Evolutionary conservation across 495 filamentous ascomycete species (phyloP).

Genomic region (Penicillium ucsense): DNA sequence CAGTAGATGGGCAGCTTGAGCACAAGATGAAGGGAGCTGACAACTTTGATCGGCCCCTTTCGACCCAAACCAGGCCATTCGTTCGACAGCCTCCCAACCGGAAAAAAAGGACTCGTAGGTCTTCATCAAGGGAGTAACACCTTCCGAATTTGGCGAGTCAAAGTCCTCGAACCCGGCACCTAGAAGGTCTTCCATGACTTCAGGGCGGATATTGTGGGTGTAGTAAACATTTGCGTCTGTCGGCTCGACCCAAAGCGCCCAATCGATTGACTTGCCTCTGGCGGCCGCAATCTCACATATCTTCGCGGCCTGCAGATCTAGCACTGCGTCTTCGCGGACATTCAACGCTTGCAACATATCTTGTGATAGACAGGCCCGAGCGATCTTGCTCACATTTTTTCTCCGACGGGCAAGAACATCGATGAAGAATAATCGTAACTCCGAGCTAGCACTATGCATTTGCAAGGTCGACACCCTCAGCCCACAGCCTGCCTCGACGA

Average conservation of each 20-base stretch:
- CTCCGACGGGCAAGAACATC: background rate
- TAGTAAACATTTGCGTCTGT: background rate
- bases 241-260: background rate
- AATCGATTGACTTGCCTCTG: background rate
- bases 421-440: background rate
- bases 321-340: background rate
- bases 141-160: background rate
- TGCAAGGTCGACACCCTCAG: background rate
- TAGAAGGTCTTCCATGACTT: background rate
- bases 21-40: background rate
- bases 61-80: background rate
- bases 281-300: background rate
- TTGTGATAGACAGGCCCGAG: background rate
- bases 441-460: too few relatives aligned
- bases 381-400: background rate
- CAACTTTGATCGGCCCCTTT: background rate
- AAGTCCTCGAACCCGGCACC: background rate
- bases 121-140: background rate
- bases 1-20: background rate
- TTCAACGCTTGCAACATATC: background rate
- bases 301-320: background rate
- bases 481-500: background rate
- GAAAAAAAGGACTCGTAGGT: background rate
- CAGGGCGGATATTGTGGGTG: background rate
- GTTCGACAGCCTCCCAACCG: background rate